Evolutionary conservation across 805 yeast species (phyloP).

Genomic region (Danielia oregonensis): DNA sequence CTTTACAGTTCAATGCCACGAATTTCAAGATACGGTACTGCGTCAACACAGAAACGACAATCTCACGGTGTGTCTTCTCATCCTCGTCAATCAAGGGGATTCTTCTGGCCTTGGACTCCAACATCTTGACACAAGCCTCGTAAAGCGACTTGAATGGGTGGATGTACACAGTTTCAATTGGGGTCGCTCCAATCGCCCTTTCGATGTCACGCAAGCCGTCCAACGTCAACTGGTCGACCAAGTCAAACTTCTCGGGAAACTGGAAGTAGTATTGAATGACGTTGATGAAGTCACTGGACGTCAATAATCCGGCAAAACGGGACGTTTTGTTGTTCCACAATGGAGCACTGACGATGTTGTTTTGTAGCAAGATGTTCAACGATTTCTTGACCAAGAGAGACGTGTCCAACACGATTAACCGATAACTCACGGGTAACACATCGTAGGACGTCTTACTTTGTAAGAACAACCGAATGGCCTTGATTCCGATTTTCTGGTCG

Average conservation of each 20-base stretch:
- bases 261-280: slow-evolving; percentile 93
- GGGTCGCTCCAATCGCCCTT: slow-evolving; percentile 78
- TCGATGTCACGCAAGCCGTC: slow-evolving; percentile 87
- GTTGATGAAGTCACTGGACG: slow-evolving; percentile 89
- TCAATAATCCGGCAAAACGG: slow-evolving; percentile 88
- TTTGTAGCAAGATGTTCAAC: slow-evolving; percentile 82
- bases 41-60: slow-evolving; percentile 91
- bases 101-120: slow-evolving; percentile 83
- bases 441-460: slow-evolving; percentile 93
- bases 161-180: slow-evolving; percentile 79
- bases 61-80: slow-evolving; percentile 87
- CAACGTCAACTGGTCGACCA: slow-evolving; percentile 79
- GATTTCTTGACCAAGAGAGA: slow-evolving; percentile 86
- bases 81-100: slow-evolving; percentile 93
- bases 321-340: slow-evolving; percentile 90
- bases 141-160: slow-evolving; percentile 87
- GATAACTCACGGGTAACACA: slow-evolving; percentile 90
- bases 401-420: slow-evolving; percentile 91
- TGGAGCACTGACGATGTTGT: slow-evolving; percentile 94
- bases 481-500: slow-evolving; percentile 73
- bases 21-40: slow-evolving; percentile 95
- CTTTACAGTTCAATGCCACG: slow-evolving; percentile 93
- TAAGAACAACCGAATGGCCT: slow-evolving; percentile 78
- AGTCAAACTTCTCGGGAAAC: slow-evolving; percentile 80
- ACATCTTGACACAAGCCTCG: slow-evolving; percentile 92